Base-by-base conservation (phyloP, 768 basidiomycete species). In the Leucocoprinus sp. region DNA sequence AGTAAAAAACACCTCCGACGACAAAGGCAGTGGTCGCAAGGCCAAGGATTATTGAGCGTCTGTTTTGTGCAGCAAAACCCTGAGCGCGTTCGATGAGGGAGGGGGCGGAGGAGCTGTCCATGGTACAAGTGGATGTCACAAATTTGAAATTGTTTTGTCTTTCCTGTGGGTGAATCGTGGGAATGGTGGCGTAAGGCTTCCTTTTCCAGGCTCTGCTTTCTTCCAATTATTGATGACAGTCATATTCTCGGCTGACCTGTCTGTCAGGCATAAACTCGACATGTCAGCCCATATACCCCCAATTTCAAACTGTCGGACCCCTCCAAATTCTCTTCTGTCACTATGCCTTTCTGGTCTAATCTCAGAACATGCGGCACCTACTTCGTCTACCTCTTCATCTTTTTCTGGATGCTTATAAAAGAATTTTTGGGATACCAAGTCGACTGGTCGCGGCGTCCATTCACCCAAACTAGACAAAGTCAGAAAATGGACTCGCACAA, bases 1-100 rank as follows among this genome's bases (percentile, higher is more conserved):
- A 84, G 62, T 89, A 92, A 23, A 81, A 86, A 28, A 76, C 80
- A 22, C 83, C 84, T 37, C 83, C 82, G 22, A 78, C 78, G 33
- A 82, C 86, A 52, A 82, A 63, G 28, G 76, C 72, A 14, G 81
- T 84, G 0, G 81, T 83, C 0, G 82, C 84, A 2, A 85, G 72
- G 3, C 85, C 78, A 52, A 92, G 66, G 33, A 87, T 59, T 17
- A 91, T 61, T n/a, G 75, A 78, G 48, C 80, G 78, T 68, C 79
- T 88, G 68, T 95, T 78, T 55, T 92, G 87, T 0, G 76, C 69
- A 52, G 90, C 71, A 56, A 86, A 83, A 55, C 67, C 63, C 35
- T 82, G 78, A 9, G 83, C 66, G 57, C 84, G 82, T 54, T 84
- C 81, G 45, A 81, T 54, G 60, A 80, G 23, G 18, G 50, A 45